phyloP scores from a whole-genome alignment of 805 yeast genomes.

The Wickerhamiella spandovensis region DNA sequence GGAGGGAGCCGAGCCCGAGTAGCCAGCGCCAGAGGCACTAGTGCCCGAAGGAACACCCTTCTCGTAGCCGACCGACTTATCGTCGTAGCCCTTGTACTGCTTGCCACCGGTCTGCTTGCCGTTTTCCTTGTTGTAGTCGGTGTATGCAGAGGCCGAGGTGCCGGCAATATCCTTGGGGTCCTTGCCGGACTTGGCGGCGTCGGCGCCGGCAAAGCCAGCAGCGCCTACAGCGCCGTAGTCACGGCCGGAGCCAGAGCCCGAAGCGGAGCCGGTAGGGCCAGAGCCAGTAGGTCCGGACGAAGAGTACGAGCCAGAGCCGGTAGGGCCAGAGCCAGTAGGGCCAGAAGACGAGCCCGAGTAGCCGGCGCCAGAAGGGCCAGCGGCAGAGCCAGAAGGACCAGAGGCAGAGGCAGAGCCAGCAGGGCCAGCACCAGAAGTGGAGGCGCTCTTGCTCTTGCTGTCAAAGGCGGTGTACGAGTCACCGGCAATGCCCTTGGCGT shows the following conservation, averaged over 20 bases:
- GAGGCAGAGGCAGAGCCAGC: conserved; percentile 3
- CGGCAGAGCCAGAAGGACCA: conserved; percentile 1
- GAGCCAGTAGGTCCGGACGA: conserved; percentile 7
- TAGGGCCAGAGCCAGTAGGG: conserved; percentile 5
- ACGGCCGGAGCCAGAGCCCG: conserved; percentile 5
- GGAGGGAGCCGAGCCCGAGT: background rate
- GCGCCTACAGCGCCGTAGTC: conserved; percentile 1
- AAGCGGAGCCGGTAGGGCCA: conserved; percentile 7
- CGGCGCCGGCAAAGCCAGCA: background rate
- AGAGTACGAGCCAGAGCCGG: conserved; percentile 7
- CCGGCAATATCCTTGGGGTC: conserved; percentile 2
- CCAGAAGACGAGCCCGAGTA: conserved; percentile 7
- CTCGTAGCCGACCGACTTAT: background rate
- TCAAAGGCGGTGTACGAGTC: background rate
- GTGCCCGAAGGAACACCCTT: background rate
- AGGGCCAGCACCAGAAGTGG: background rate
- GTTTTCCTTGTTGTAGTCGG: background rate
- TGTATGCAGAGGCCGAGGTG: conserved; percentile 1
- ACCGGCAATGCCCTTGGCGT: background rate
- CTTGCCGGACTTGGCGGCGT: background rate
- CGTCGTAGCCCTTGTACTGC: background rate
- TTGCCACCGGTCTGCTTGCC: background rate
- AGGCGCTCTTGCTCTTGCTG: background rate
- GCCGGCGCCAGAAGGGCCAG: conserved; percentile 6
- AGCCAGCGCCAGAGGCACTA: background rate